Evolutionary conservation across 352 stramenopile species (phyloP).

Genomic region (Globisporangium orthogonon): DNA sequence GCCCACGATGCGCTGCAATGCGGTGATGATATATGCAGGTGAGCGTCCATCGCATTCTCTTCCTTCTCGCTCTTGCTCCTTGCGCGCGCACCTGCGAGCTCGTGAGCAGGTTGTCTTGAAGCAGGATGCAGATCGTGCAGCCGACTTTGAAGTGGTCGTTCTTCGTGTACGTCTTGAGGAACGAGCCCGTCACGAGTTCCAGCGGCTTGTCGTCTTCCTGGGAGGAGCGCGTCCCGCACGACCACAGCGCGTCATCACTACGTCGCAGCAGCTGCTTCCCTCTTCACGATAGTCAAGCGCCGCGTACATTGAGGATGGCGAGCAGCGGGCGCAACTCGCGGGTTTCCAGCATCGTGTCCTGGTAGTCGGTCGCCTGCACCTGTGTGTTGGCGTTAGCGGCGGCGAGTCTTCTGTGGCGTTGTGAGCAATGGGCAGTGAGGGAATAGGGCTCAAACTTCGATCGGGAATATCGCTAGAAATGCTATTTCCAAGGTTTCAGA

Average conservation of each 20-base stretch:
- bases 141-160: constrained; percentile 89
- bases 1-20: constrained; percentile 67
- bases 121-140: constrained; percentile 86
- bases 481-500: constrained; percentile 6
- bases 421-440: background rate
- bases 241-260: background rate
- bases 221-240: background rate
- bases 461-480: constrained; percentile 1
- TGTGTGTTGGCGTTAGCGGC: background rate
- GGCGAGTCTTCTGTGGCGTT: constrained; percentile 16
- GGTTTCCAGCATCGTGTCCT: constrained; percentile 61
- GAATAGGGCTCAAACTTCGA: constrained; percentile 1
- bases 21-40: too few species aligned
- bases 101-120: constrained; percentile 89
- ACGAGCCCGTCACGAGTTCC: constrained; percentile 61
- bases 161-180: constrained; percentile 79
- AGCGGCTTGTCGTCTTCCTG: constrained; percentile 84
- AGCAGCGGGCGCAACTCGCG: constrained; percentile 77
- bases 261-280: background rate
- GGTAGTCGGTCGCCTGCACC: background rate
- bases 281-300: background rate
- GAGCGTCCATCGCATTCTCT: background rate
- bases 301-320: constrained; percentile 76
- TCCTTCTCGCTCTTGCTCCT: too few species aligned
- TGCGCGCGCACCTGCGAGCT: constrained; percentile 60